Evolutionary conservation across 2,329 filamentous ascomycete species (phyloP), one percentile per base, ranked within the genome.

Genomic region (Penicillium sp.): DNA sequence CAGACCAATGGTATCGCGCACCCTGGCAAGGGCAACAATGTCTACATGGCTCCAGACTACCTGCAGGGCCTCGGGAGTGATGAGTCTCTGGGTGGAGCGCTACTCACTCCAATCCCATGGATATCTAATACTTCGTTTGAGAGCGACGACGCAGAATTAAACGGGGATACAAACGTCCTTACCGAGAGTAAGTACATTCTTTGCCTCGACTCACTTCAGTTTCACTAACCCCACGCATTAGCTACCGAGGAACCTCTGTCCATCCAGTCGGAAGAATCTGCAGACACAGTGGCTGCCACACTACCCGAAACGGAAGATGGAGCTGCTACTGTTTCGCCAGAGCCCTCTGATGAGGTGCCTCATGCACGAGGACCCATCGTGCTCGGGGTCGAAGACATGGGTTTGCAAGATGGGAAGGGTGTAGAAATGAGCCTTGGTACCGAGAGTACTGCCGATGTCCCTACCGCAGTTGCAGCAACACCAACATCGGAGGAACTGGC

Each of bases 91-190:
- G 93, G 93, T 21, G 94, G 94, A 6, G 94, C 94, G 0, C 80
- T 97, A 16, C 80, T 99, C 47, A 97, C 93, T 1, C 94, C 93
- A 0, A 97, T 99, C 54, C 90, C 92, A 0, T 99, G 94, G 94
- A 78, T 97, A 47, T 80, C 68, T 54, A 71, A 74, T 63, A 45
- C 63, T 32, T 69, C 70, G 1, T 65, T 72, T 1, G 70, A 65
- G 16, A 60, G 57, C 27, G 69, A 65, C 14, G 56, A 57, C 13
- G 55, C 63, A 14, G 56, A 57, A 14, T 54, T 52, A 18, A 52
- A 54, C 55, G 69, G 63, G 22, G 55, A 57, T 14, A 52, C 55
- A 18, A 49, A 52, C 56, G 52, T 52, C 43, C 42, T 67, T 24
- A 53, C 54, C 39, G 59, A 62, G 29, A 58, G 67, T 68, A 63